phyloP scores from a whole-genome alignment of 176 grass and related monocot species.

The Oryza punctata region DNA sequence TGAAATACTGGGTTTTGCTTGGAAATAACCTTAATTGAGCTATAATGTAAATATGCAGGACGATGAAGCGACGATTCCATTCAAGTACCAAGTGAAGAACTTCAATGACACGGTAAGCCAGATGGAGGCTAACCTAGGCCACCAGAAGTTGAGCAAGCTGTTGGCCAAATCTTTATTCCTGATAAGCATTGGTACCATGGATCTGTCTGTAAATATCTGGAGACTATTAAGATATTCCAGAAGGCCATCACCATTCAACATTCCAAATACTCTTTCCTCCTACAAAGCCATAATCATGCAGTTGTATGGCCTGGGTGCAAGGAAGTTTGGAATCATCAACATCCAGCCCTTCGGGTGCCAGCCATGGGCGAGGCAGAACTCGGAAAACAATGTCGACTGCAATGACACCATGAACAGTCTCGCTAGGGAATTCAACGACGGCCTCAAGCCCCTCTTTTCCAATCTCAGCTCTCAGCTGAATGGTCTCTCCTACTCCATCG shows the following conservation, averaged over 20 bases:
- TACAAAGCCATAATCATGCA: neutral
- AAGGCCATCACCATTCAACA: too few relatives aligned
- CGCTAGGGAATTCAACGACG: constrained; percentile 31
- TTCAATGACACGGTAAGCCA: neutral
- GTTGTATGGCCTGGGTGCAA: constrained; percentile 16
- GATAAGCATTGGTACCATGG: neutral
- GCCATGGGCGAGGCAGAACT: neutral
- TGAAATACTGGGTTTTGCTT: too few relatives aligned
- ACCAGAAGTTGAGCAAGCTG: neutral
- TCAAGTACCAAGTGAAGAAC: neutral
- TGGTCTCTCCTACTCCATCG: constrained; percentile 27
- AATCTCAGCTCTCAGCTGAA: neutral
- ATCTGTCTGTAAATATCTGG: neutral
- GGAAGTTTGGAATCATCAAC: constrained; percentile 34
- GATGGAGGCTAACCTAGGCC: neutral
- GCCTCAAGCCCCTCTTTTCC: constrained; percentile 5
- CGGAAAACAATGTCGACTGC: neutral
- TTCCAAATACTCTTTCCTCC: constrained; percentile 31
- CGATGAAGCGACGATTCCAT: neutral
- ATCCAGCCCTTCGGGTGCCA: constrained; percentile 7
- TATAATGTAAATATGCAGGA: neutral
- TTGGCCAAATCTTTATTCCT: constrained; percentile 27
- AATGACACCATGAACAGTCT: constrained; percentile 10
- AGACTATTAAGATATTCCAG: too few relatives aligned
- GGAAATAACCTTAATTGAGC: too few relatives aligned